Evolutionary conservation across 768 basidiomycete genomes (phyloP), one percentile per base, ranked within the genome.

Genomic region (Favolaschia claudopus): DNA sequence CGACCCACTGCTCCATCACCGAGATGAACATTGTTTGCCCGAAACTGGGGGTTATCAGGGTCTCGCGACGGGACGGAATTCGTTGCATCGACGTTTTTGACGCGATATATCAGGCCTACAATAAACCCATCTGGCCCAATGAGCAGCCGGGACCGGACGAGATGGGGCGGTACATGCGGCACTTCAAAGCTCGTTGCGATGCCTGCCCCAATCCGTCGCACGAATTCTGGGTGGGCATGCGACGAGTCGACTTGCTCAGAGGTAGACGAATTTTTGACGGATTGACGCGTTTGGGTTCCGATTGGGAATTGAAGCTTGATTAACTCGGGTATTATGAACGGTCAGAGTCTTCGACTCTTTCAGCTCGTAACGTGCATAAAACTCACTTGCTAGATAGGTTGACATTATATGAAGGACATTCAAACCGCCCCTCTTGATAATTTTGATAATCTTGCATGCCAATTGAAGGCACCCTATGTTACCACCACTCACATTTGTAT

Each of bases 71-170:
- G 32, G 69, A 64, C 31, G 80, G 80, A 7, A 73, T 88, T 49
- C 73, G 79, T 17, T 82, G 85, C 65, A 75, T 82, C 24, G 87
- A 89, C 46, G 79, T 89, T 25, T 86, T 88, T 64, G 66, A 77
- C 43, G 82, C 78, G 8, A 85, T 89, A 31, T 81, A 84, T 65
- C 77, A 82, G 29, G 70, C 77, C 6, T 85, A 81, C 58, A 70
- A n/a, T n/a, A n/a, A n/a, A n/a, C n/a, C n/a, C n/a, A n/a, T n/a
- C n/a, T n/a, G n/a, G n/a, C n/a, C n/a, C n/a, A n/a, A 79, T 43
- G 69, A 74, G 33, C 76, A 74, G 8, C 72, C 89, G 67, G 80
- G 81, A 1, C 63, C 66, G 22, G 74, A 77, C 20, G 86, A 88
- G 20, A 9, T 17, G 44, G n/a, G 17, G 6, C 22, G 52, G 20